Percentiles rank a stretch among this genome's conserved stretches.
Conservation (phyloP, 2,329 filamentous ascomycete genomes). For the Phyllosticta citriasiana region DNA sequence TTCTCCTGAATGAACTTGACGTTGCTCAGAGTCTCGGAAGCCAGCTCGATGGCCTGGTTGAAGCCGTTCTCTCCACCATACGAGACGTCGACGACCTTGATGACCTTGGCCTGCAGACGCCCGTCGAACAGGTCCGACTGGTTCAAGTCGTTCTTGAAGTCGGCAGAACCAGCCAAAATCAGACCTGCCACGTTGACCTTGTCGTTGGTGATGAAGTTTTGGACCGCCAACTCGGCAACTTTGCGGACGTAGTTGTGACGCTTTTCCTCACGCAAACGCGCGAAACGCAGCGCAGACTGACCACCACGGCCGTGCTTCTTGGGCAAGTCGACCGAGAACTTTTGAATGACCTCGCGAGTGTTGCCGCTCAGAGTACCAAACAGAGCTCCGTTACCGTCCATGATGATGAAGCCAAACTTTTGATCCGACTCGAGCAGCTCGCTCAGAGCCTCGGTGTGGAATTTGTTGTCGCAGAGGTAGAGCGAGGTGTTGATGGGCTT, state of each 20-base stretch:
- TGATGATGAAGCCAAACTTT: conserved; percentile 99
- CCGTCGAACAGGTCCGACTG: conserved; percentile 95
- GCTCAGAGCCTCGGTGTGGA: conserved; percentile 93
- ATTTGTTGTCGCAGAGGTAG: conserved; percentile 99
- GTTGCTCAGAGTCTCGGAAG: conserved; percentile 90
- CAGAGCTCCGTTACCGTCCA: conserved; percentile 97
- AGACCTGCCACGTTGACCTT: conserved; percentile 96
- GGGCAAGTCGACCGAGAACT: conserved; percentile 95
- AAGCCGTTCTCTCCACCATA: conserved; percentile 99
- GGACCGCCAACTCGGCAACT: conserved; percentile 92
- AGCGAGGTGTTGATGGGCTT: conserved; percentile 99
- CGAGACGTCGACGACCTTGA: conserved; percentile 98
- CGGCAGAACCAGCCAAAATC: conserved; percentile 91
- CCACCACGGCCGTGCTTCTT: conserved; percentile 99
- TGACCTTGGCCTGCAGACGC: conserved; percentile 86
- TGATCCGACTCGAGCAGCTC: conserved; percentile 97
- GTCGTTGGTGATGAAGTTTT: conserved; percentile 97
- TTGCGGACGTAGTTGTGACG: conserved; percentile 99
- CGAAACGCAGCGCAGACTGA: conserved; percentile 98
- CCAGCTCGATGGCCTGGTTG: conserved; percentile 96
- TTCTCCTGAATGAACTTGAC: conserved; percentile 99
- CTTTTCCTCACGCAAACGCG: conserved; percentile 98
- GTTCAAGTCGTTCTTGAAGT: conserved; percentile 99
- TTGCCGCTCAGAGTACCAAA: conserved; percentile 97
- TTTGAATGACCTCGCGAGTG: conserved; percentile 92